Base-by-base conservation (phyloP, 495 filamentous ascomycete species). In the Mytilinidion resinicola region DNA sequence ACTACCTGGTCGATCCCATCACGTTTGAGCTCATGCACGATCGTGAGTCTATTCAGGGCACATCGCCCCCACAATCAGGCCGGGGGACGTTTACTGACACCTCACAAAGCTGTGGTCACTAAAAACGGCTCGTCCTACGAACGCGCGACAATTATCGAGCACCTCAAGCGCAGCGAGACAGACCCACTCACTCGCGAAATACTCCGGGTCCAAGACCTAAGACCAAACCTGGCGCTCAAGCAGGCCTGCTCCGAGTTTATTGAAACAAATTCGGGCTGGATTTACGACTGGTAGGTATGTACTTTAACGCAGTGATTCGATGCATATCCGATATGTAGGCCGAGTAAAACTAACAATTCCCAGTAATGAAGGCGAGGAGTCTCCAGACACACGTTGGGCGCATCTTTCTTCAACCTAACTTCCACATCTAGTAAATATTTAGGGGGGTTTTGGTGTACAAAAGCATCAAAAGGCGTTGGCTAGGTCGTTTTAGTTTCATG, bases 11-110 rank as follows among this genome's bases (percentile, higher is more conserved):
- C 43, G 93, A 97, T 67, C 86, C 85, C 20, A 97, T 98, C 51
- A 90, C 86, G 0, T 96, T 96, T 63, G 79, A 82, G 38, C 80
- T 96, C 59, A 96, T 98, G 91, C 80, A 92, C 63, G 93, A 98
- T 72, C 93, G 83, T 86, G 72, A 67, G 79, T 75, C 35, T 36
- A 33, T 53, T 10, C 36, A 3, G 3, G 33, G 3, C 25, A 30
- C 25, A 6, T 30, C 25, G 25, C 25, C 6, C 6, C 6, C 3
- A 30, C 6, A 6, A 2, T 30, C 25, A 30, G 6, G 25, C 25
- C 6, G 25, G 25, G 25, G 6, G 25, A 30, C 25, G 25, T 51
- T 9, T 51, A 30, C 19, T 51, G 33, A 49, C 46, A 49, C 15
- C 4, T 30, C 9, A 1, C 15, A 44, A 17, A 61, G 59, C 72